Evolutionary conservation across 345 rosid species (phyloP).

Genomic region (Salix suchowensis): DNA sequence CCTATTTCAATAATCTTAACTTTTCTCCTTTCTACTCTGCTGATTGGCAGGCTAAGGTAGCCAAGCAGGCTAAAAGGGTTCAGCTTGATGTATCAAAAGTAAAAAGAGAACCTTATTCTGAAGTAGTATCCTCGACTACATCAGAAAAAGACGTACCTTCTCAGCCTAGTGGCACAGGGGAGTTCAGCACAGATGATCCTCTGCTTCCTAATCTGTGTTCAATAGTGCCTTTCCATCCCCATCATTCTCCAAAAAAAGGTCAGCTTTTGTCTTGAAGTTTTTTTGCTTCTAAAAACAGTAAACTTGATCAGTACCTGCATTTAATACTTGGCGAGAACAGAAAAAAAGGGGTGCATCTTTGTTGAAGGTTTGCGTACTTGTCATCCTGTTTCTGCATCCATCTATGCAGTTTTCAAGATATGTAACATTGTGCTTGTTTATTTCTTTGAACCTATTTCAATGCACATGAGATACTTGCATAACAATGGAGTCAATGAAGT

Average conservation of each 20-base stretch:
- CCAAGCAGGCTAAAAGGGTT: conserved; percentile 41
- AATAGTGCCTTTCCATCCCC: conserved; percentile 15
- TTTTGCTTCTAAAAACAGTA: neutral
- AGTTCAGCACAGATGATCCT: conserved; percentile 7
- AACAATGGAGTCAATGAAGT: neutral
- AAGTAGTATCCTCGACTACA: conserved; percentile 2
- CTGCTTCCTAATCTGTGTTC: conserved; percentile 20
- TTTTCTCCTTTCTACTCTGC: neutral
- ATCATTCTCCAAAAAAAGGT: conserved; percentile 34
- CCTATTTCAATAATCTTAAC: neutral
- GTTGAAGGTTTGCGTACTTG: neutral
- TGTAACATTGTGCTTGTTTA: neutral
- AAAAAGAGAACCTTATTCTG: conserved; percentile 12
- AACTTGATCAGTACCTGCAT: neutral
- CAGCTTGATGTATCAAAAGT: conserved; percentile 29
- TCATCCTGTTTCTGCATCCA: neutral
- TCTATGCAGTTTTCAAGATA: neutral
- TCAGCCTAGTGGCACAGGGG: conserved; percentile 2
- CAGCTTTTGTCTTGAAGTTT: conserved; percentile 1
- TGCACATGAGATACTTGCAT: neutral
- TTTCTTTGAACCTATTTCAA: neutral
- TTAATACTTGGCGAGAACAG: neutral
- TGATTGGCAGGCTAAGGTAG: conserved; percentile 44
- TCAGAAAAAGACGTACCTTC: conserved; percentile 23
- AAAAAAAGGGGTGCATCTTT: neutral